Percentiles rank a stretch among this genome's conserved stretches.
These are phyloP conservation scores for Cryptosporidium tyzzeri DNA, from an alignment of 169 alveolate species.

Conservation along the genomic window DNA sequence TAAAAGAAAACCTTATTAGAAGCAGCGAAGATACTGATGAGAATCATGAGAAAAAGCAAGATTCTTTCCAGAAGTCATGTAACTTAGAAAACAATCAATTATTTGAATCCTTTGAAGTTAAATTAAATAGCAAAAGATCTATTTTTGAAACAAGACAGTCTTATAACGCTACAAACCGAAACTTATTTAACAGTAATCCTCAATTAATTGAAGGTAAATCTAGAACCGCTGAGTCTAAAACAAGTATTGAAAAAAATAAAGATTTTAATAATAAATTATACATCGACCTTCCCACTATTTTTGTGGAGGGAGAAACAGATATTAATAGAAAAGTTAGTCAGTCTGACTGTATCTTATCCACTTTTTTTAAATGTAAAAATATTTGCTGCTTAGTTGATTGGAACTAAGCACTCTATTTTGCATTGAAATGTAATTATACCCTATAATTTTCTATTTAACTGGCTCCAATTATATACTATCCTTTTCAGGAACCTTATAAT, in stretches of 20 bases:
- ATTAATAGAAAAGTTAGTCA: background rate
- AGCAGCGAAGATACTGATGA: background rate
- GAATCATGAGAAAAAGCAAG: background rate
- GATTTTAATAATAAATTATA: background rate
- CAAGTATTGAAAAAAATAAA: background rate
- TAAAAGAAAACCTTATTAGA: background rate
- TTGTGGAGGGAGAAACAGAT: constrained; percentile 9
- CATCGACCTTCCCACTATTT: background rate
- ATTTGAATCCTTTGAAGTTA: constrained; percentile 3
- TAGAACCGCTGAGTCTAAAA: background rate
- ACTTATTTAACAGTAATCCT: background rate
- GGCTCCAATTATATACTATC: background rate
- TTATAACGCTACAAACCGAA: background rate
- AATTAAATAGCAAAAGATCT: background rate
- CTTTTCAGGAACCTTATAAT: background rate
- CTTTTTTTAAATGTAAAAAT: constrained; percentile 6
- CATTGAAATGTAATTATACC: background rate
- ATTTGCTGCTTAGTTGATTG: constrained; percentile 11
- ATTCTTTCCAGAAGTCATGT: background rate
- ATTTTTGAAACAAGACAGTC: background rate
- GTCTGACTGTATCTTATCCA: background rate
- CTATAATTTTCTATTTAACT: background rate
- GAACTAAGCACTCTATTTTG: background rate
- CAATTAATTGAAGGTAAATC: background rate
- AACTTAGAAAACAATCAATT: constrained; percentile 18